phyloP scores from a whole-genome alignment of 495 filamentous ascomycete genomes.

The Lasiosphaeria miniovina region DNA sequence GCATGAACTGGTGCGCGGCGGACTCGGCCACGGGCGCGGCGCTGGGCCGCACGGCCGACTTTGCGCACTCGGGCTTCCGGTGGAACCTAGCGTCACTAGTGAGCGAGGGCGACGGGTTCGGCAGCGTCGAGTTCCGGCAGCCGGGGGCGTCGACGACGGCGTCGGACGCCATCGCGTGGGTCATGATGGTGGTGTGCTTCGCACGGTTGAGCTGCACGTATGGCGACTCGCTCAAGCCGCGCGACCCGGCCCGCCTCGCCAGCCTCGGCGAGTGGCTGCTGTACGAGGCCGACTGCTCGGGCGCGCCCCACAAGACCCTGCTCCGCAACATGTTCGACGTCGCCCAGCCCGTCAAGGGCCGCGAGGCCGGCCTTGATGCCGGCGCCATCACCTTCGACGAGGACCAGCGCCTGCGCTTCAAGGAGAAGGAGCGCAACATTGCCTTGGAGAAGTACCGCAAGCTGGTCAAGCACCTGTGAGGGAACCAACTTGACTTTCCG shows the following conservation, averaged over 20 bases:
- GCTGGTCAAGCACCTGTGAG: constrained; percentile 6
- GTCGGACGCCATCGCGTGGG: constrained; percentile 23
- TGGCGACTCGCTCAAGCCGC: constrained; percentile 14
- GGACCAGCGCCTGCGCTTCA: constrained; percentile 4
- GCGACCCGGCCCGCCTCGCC: constrained; percentile 15
- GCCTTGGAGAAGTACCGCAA: constrained; percentile 21
- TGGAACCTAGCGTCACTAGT: constrained; percentile 24
- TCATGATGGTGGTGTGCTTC: constrained; percentile 30
- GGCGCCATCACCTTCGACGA: constrained; percentile 2
- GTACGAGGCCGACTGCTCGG: constrained; percentile 28
- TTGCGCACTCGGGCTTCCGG: constrained; percentile 21
- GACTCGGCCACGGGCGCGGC: constrained; percentile 23
- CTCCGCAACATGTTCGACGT: constrained; percentile 16
- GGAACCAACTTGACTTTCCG: neutral
- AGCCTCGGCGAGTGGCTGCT: constrained; percentile 34
- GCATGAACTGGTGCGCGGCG: constrained; percentile 28
- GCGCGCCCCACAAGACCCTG: constrained; percentile 13
- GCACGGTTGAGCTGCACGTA: constrained; percentile 22
- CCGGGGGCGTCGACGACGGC: constrained; percentile 20
- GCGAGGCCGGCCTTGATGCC: neutral
- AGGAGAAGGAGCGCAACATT: constrained; percentile 17
- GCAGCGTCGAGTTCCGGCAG: constrained; percentile 29
- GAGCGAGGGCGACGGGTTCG: constrained; percentile 9
- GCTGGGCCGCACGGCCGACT: constrained; percentile 17
- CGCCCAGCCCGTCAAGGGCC: neutral